Evolutionary conservation across 768 basidiomycete genomes (phyloP).

Genomic region (Psilocybe azurescens): DNA sequence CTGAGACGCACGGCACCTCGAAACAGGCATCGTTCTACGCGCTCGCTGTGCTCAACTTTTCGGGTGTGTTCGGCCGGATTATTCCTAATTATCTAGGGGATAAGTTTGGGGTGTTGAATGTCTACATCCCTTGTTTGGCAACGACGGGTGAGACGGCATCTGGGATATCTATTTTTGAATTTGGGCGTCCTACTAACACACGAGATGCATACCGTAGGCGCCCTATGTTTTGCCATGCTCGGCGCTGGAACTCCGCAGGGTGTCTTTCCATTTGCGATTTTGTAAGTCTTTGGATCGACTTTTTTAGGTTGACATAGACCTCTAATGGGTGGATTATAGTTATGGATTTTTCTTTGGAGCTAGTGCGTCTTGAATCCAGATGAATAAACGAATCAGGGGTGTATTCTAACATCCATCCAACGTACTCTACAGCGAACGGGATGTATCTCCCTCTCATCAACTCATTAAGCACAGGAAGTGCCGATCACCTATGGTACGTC

Average conservation of each 20-base stretch:
- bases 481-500: background rate
- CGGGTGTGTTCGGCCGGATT: conserved; percentile 35
- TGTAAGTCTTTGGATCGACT: background rate
- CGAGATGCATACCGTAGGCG: background rate
- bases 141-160: conserved; percentile 11
- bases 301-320: no score
- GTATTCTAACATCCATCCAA: no score
- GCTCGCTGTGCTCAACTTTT: conserved; percentile 39
- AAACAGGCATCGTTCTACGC: conserved; percentile 17
- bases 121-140: conserved; percentile 34
- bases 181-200: background rate
- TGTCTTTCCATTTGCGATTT: conserved; percentile 1
- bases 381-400: no score
- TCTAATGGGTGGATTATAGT: background rate
- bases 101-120: conserved; percentile 33
- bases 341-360: conserved; percentile 16
- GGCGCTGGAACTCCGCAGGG: conserved; percentile 4
- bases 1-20: conserved; percentile 3
- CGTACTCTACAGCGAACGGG: background rate
- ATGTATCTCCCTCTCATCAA: conserved; percentile 10
- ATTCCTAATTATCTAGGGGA: conserved; percentile 36
- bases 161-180: background rate
- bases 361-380: background rate
- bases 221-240: conserved; percentile 11
- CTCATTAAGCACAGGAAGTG: background rate